Conservation (phyloP, 371 early-diverging fungal species). For the Catenaria anguillulae region DNA sequence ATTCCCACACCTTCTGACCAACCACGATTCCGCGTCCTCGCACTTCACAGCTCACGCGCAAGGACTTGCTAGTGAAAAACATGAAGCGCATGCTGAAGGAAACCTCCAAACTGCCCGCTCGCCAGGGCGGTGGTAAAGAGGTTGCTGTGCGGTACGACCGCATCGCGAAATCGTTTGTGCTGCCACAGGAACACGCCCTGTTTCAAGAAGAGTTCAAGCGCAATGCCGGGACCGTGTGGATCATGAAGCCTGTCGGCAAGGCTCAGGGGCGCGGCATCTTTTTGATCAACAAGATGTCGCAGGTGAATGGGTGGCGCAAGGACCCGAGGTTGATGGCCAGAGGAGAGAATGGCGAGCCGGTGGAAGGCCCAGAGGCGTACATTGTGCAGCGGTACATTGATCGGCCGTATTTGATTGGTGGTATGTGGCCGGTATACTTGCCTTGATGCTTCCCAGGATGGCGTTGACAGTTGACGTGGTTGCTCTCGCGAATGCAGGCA, state of each 20-base stretch:
- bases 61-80: constrained; percentile 43
- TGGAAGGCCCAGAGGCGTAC: constrained; percentile 38
- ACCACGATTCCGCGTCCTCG: background rate
- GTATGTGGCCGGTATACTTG: constrained; percentile 9
- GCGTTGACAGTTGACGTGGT: too few relatives aligned
- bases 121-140: constrained; percentile 18
- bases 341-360: constrained; percentile 11
- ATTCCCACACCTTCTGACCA: background rate
- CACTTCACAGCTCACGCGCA: constrained; percentile 34
- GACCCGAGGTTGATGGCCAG: constrained; percentile 19
- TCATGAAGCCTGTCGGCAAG: constrained; percentile 46
- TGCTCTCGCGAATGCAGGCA: too few relatives aligned
- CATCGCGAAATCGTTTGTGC: constrained; percentile 31
- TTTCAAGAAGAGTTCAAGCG: constrained; percentile 43
- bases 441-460: background rate
- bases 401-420: constrained; percentile 39
- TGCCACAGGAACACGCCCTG: constrained; percentile 39
- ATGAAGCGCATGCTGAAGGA: constrained; percentile 38
- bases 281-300: constrained; percentile 35
- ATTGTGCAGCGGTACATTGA: constrained; percentile 44
- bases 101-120: constrained; percentile 26
- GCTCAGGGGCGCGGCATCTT: constrained; percentile 48
- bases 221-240: constrained; percentile 32
- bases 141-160: constrained; percentile 34
- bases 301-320: constrained; percentile 34